These are phyloP conservation scores for Acacia crassicarpa DNA, from an alignment of 306 rosid species.

Conservation along the genomic window DNA sequence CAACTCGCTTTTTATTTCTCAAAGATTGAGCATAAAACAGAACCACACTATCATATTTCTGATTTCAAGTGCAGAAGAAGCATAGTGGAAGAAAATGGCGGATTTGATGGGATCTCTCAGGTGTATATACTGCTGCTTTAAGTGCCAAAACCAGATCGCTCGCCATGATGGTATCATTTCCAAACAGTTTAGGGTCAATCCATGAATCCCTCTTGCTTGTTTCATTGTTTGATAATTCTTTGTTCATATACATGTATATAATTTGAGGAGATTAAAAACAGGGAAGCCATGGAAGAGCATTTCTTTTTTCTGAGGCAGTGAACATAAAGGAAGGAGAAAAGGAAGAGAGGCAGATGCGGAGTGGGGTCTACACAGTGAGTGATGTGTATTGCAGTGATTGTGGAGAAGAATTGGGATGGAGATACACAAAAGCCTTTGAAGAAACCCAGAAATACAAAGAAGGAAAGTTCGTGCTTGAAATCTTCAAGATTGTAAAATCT, in stretches of 20 bases:
- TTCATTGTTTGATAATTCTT: too few species aligned
- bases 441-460: constrained; percentile 46
- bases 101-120: neutral
- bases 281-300: constrained; percentile 69
- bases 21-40: constrained; percentile 7
- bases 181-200: constrained; percentile 66
- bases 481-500: constrained; percentile 37
- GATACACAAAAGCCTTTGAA: constrained; percentile 26
- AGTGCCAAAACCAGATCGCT: constrained; percentile 65
- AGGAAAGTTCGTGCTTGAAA: constrained; percentile 46
- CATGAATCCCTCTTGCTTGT: neutral
- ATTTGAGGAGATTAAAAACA: constrained; percentile 8
- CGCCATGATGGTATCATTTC: constrained; percentile 64
- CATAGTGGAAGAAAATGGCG: constrained; percentile 40
- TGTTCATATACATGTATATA: too few species aligned
- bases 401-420: constrained; percentile 66
- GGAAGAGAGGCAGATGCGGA: constrained; percentile 47
- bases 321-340: constrained; percentile 54
- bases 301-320: constrained; percentile 60
- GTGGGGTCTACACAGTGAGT: constrained; percentile 61
- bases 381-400: constrained; percentile 62
- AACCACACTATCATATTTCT: neutral
- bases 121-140: constrained; percentile 56
- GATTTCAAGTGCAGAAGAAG: neutral
- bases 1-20: constrained; percentile 10